Conservation (phyloP, 805 yeast species). For the Pichia exigua region DNA sequence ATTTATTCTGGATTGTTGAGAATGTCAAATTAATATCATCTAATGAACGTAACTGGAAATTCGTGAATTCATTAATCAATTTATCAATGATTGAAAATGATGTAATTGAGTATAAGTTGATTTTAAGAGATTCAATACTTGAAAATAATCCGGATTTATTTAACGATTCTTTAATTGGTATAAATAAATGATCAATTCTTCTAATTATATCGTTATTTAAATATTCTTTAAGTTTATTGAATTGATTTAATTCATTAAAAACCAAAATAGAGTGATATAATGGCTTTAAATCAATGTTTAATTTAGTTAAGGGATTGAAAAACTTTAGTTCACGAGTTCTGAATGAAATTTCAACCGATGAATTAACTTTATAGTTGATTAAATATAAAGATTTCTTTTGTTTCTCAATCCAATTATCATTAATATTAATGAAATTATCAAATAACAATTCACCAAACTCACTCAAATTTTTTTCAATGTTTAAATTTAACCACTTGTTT, state of each 20-base stretch:
- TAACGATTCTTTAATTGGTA: constrained; percentile 44
- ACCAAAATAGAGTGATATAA: constrained; percentile 79
- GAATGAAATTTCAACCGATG: constrained; percentile 76
- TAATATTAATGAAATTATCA: constrained; percentile 46
- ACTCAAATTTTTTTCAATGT: constrained; percentile 52
- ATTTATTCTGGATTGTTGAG: constrained; percentile 56
- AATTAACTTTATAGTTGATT: constrained; percentile 61
- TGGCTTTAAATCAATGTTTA: constrained; percentile 56
- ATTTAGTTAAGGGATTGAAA: constrained; percentile 43
- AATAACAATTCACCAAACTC: constrained; percentile 51
- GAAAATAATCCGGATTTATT: constrained; percentile 25
- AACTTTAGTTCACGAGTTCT: constrained; percentile 39
- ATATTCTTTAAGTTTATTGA: constrained; percentile 50
- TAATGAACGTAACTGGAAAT: constrained; percentile 53
- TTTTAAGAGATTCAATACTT: constrained; percentile 39
- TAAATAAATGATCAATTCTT: constrained; percentile 62
- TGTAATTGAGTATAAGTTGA: constrained; percentile 51
- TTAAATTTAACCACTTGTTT: constrained; percentile 54
- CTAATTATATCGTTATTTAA: constrained; percentile 65
- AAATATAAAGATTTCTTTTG: constrained; percentile 39
- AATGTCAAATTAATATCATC: constrained; percentile 65
- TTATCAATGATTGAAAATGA: constrained; percentile 79
- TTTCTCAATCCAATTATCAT: constrained; percentile 49
- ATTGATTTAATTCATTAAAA: constrained; percentile 63
- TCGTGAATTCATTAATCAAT: constrained; percentile 54